Conservation (phyloP, 192 early-diverging fungal species). For the Entomortierella parvispora region DNA sequence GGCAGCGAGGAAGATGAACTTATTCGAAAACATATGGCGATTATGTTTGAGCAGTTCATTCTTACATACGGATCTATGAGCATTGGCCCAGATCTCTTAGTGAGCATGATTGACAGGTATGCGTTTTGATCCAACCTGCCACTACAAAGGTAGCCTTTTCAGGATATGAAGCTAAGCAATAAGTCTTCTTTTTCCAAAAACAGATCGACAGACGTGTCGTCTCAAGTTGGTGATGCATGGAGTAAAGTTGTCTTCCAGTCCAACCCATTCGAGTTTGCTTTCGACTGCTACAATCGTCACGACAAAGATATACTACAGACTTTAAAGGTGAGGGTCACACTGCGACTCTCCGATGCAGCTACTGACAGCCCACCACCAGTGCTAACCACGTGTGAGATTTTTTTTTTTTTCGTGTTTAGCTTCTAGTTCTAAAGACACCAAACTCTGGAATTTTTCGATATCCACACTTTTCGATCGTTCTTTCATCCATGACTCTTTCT, state of each 20-base stretch:
- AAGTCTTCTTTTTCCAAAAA: not conserved
- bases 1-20: constrained; percentile 40
- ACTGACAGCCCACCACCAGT: not conserved
- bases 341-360: not conserved
- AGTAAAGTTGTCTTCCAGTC: constrained; percentile 24
- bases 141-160: not conserved
- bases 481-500: constrained; percentile 47
- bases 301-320: constrained; percentile 33
- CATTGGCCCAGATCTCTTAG: constrained; percentile 31
- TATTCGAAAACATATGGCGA: constrained; percentile 17
- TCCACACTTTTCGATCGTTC: constrained; percentile 71
- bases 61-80: constrained; percentile 32
- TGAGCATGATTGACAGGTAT: constrained; percentile 40
- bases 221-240: constrained; percentile 23
- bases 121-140: not conserved
- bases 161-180: not conserved
- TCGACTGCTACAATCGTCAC: constrained; percentile 26
- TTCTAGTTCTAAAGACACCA: constrained; percentile 49
- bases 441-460: constrained; percentile 71
- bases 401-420: constrained; percentile 38
- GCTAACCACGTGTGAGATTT: not conserved
- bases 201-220: constrained; percentile 31
- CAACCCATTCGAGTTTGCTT: constrained; percentile 38
- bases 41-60: constrained; percentile 40
- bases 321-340: constrained; percentile 19